A percentile compares a stretch with the other conserved stretches of the same genome.
Evolutionary conservation across 257 asterid genomes (phyloP).

Genomic region (Salvia rosmarinus): DNA sequence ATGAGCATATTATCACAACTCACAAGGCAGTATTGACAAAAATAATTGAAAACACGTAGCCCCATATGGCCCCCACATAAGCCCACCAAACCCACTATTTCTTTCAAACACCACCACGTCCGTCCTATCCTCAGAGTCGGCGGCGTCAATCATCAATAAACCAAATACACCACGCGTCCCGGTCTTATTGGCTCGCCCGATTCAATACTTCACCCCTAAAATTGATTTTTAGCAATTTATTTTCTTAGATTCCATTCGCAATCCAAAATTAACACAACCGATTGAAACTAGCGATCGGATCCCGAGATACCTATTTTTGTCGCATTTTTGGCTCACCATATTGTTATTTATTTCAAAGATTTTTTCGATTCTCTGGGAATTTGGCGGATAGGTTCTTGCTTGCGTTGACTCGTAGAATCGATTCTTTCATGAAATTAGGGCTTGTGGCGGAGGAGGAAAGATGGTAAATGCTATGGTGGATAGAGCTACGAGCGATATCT

Average conservation of each 20-base stretch:
- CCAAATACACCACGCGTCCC: conserved; percentile 40
- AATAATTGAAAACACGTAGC: too few relatives aligned
- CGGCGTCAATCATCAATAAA: conserved; percentile 38
- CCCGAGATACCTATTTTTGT: conserved; percentile 38
- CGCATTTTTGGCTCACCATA: background rate
- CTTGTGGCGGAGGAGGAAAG: conserved; percentile 40
- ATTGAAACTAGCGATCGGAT: conserved; percentile 48
- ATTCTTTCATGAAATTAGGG: conserved; percentile 26
- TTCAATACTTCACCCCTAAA: conserved; percentile 31
- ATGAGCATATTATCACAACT: too few relatives aligned
- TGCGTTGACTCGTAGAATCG: conserved; percentile 24
- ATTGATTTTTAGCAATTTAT: background rate
- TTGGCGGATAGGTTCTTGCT: conserved; percentile 11
- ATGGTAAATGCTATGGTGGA: conserved; percentile 98
- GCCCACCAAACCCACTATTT: conserved; percentile 43
- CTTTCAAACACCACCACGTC: conserved; percentile 35
- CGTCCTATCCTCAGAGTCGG: conserved; percentile 56
- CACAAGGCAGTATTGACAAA: background rate
- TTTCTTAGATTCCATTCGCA: conserved; percentile 30
- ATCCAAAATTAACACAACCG: conserved; percentile 40
- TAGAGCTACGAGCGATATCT: conserved; percentile 94
- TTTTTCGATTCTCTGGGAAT: conserved; percentile 23
- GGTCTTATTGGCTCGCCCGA: conserved; percentile 27
- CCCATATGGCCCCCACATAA: background rate
- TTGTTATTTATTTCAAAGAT: background rate